Evolutionary conservation across 2,329 filamentous ascomycete species (phyloP).

Genomic region (Paraconiothyrium sp.): DNA sequence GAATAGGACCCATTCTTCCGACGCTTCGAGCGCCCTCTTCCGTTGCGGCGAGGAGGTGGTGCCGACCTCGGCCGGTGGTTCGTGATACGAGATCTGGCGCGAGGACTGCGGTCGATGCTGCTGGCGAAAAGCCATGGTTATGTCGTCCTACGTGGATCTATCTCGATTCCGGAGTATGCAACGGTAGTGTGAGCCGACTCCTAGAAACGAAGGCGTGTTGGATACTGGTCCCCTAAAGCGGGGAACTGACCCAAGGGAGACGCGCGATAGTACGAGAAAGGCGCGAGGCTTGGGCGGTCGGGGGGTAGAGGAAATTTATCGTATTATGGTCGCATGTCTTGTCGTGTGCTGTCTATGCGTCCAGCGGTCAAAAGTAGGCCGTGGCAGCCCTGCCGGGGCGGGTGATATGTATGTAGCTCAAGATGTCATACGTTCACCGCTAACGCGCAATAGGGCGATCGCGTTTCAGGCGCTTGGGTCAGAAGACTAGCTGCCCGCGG

Average conservation of each 20-base stretch:
- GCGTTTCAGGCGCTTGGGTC: slow-evolving; percentile 22
- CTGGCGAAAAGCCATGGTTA: slow-evolving; percentile 50
- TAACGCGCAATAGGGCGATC: slow-evolving; percentile 15
- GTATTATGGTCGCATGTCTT: slow-evolving; percentile 28
- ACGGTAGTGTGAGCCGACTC: slow-evolving; percentile 9
- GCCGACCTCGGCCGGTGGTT: slow-evolving; percentile 35
- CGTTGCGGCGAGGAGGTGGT: slow-evolving; percentile 47
- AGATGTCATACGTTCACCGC: slow-evolving; percentile 18
- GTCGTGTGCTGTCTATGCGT: slow-evolving; percentile 25
- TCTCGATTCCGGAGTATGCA: slow-evolving; percentile 20
- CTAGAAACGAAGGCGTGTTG: neutral
- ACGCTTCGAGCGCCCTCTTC: slow-evolving; percentile 69
- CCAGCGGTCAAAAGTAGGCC: slow-evolving; percentile 29
- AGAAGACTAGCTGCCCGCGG: slow-evolving; percentile 19
- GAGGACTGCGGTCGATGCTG: slow-evolving; percentile 48
- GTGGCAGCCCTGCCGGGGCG: slow-evolving; percentile 9
- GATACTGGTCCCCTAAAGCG: neutral
- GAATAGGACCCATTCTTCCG: slow-evolving; percentile 97
- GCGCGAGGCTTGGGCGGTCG: neutral
- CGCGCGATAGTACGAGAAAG: neutral
- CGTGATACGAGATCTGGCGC: slow-evolving; percentile 47
- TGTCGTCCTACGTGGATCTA: slow-evolving; percentile 21
- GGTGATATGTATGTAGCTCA: slow-evolving; percentile 15
- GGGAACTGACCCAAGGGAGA: neutral
- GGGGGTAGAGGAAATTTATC: neutral